phyloP scores from a whole-genome alignment of 257 asterid genomes.

The Thymus mandschuricus region DNA sequence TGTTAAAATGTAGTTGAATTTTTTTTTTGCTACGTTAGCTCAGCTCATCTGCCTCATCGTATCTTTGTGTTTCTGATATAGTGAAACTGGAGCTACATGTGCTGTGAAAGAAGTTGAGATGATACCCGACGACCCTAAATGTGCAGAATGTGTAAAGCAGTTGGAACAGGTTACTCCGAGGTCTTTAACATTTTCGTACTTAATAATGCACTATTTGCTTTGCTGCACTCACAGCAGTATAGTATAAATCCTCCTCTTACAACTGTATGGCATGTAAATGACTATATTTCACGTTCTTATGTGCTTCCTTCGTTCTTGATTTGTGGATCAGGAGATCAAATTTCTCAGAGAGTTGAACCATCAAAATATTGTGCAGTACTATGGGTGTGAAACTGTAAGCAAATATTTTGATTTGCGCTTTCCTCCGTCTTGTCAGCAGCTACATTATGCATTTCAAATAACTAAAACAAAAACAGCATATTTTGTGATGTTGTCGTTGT shows the following conservation, averaged over 20 bases:
- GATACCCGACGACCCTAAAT: conserved; percentile 72
- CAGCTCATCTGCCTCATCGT: conserved; percentile 4
- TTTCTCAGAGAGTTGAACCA: conserved; percentile 75
- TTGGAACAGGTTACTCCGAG: conserved; percentile 71
- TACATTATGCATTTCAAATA: background rate
- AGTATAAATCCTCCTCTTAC: conserved; percentile 2
- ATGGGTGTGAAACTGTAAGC: conserved; percentile 81
- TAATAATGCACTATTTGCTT: background rate
- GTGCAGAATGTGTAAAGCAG: conserved; percentile 69
- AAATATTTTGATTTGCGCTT: conserved; percentile 14
- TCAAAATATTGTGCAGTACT: conserved; percentile 83
- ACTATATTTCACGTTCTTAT: conserved; percentile 17
- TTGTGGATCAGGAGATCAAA: conserved; percentile 68
- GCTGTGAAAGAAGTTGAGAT: conserved; percentile 89
- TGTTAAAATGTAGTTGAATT: background rate
- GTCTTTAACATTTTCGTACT: conserved; percentile 26
- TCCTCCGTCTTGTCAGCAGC: background rate
- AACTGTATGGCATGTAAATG: conserved; percentile 7
- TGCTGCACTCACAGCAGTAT: background rate
- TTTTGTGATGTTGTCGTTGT: conserved; percentile 7
- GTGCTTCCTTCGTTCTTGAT: conserved; percentile 15
- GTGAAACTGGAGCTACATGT: conserved; percentile 91
- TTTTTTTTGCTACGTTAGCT: conserved; percentile 23
- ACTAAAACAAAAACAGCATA: background rate
- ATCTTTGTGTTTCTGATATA: conserved; percentile 36